Percentiles rank a stretch among this genome's conserved stretches.
These are phyloP conservation scores for Kalmusia sp. DNA, from an alignment of 2,329 filamentous ascomycete species.

Conservation along the genomic window DNA sequence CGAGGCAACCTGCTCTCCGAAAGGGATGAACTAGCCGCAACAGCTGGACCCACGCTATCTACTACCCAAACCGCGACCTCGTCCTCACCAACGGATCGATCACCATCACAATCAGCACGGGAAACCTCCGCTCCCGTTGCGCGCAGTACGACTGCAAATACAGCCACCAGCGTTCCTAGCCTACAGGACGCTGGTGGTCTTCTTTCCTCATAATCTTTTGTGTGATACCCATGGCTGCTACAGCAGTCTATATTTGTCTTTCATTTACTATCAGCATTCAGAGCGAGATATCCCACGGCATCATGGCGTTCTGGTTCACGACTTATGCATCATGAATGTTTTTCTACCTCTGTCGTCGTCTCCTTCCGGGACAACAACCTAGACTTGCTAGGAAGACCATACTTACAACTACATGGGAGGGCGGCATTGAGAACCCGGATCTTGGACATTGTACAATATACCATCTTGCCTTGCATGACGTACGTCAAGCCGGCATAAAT, in stretches of 20 bases:
- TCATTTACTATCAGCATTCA: constrained; percentile 12
- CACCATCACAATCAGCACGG: constrained; percentile 15
- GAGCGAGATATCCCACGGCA: constrained; percentile 27
- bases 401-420: too few species aligned
- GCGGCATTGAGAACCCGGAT: background rate
- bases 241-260: constrained; percentile 27
- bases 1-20: constrained; percentile 32
- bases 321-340: constrained; percentile 25
- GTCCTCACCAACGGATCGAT: constrained; percentile 18
- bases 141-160: constrained; percentile 31
- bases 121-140: constrained; percentile 18
- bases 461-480: constrained; percentile 10
- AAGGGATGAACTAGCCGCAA: constrained; percentile 27
- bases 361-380: too few species aligned
- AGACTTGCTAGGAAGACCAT: too few species aligned
- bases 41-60: constrained; percentile 13
- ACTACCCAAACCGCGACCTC: constrained; percentile 16
- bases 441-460: constrained; percentile 1
- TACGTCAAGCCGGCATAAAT: constrained; percentile 17
- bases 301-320: constrained; percentile 25
- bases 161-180: constrained; percentile 30
- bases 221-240: constrained; percentile 42
- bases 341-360: too few species aligned
- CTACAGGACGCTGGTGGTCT: constrained; percentile 43
- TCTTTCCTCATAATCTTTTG: constrained; percentile 29